Evolutionary conservation across 441 rosid genomes (phyloP).

Genomic region (Pelargonium australe): DNA sequence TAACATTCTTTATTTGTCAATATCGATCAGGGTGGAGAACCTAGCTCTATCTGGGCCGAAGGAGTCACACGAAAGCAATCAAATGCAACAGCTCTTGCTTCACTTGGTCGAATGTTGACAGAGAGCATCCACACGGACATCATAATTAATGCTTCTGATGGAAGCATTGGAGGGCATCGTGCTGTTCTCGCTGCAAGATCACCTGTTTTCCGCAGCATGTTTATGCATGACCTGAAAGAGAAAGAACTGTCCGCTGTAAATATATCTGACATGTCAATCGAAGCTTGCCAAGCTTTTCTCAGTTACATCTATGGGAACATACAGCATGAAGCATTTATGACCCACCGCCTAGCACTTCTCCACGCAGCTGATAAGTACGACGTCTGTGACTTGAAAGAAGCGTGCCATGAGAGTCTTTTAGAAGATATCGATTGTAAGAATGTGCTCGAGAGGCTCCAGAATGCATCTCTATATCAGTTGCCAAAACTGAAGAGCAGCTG

Average conservation of each 20-base stretch:
- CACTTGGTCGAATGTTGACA: constrained; percentile 69
- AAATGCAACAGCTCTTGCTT: constrained; percentile 50
- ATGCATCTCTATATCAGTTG: constrained; percentile 55
- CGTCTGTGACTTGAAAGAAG: constrained; percentile 66
- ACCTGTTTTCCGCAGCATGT: constrained; percentile 81
- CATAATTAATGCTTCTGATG: constrained; percentile 61
- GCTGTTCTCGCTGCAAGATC: constrained; percentile 81
- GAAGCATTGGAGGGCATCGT: constrained; percentile 81
- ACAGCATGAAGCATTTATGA: constrained; percentile 54
- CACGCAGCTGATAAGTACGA: constrained; percentile 83
- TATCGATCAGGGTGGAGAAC: constrained; percentile 52
- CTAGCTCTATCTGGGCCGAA: constrained; percentile 70
- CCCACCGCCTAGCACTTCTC: constrained; percentile 66
- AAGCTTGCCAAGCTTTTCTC: constrained; percentile 68
- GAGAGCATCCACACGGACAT: constrained; percentile 82
- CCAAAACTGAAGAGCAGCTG: constrained; percentile 67
- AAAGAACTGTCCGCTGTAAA: constrained; percentile 65
- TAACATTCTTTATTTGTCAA: constrained; percentile 6
- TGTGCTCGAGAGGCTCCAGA: constrained; percentile 78
- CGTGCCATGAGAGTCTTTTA: constrained; percentile 70
- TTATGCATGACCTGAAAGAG: constrained; percentile 77
- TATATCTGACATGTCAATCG: constrained; percentile 70
- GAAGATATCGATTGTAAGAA: constrained; percentile 77
- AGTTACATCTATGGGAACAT: constrained; percentile 74
- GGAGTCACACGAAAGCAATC: constrained; percentile 42